These are phyloP conservation scores for Heliamphora pulchella DNA, from an alignment of 179 eudicot species.

Conservation along the genomic window DNA sequence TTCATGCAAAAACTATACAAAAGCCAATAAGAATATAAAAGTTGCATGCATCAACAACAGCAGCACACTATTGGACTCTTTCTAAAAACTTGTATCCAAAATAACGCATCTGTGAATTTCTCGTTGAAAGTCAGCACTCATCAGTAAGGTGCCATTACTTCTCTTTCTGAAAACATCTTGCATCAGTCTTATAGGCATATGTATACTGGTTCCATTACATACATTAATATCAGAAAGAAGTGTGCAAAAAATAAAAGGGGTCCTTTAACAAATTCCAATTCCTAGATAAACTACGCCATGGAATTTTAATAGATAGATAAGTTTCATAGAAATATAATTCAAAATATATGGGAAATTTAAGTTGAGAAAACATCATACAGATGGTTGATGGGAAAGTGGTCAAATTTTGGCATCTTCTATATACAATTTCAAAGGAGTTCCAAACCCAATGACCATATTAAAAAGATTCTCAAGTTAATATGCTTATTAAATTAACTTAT, in stretches of 20 bases:
- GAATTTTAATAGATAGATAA: too few species aligned
- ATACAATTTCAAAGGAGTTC: too few species aligned
- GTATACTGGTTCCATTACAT: neutral
- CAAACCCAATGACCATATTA: too few species aligned
- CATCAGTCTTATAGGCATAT: neutral
- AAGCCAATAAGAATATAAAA: slow-evolving; percentile 10
- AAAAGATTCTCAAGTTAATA: too few species aligned
- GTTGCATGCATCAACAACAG: neutral
- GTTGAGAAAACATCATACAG: too few species aligned
- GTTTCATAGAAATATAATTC: too few species aligned
- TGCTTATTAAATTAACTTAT: too few species aligned
- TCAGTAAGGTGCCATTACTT: neutral
- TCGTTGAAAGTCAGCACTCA: neutral
- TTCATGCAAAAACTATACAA: neutral
- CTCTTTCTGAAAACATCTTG: neutral
- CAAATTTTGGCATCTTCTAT: too few species aligned
- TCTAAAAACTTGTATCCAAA: neutral
- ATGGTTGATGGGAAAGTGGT: too few species aligned
- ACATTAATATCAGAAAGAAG: neutral
- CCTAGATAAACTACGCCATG: too few species aligned
- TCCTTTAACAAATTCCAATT: neutral
- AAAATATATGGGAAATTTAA: too few species aligned
- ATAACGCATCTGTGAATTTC: neutral
- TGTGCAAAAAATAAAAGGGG: neutral
- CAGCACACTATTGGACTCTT: neutral